Percentiles rank a stretch among this genome's conserved stretches.
These are phyloP conservation scores for Fusarium sp. DNA, from an alignment of 2,329 filamentous ascomycete genomes.

Conservation along the genomic window DNA sequence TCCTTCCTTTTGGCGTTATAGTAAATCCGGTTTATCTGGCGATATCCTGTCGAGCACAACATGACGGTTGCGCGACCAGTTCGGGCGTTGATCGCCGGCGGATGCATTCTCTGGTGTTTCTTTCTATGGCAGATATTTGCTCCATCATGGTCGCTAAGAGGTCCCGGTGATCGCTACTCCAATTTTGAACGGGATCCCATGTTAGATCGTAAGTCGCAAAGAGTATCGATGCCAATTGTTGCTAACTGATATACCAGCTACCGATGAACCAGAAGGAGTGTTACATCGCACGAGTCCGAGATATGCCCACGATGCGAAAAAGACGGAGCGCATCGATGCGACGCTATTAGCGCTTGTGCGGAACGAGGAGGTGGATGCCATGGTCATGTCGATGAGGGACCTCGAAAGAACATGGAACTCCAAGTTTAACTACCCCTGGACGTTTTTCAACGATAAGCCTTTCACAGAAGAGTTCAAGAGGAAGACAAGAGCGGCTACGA, in stretches of 20 bases:
- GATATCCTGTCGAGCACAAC: slow-evolving; percentile 19
- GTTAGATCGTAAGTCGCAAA: slow-evolving; percentile 75
- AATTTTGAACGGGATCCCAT: slow-evolving; percentile 84
- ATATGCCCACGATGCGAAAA: slow-evolving; percentile 79
- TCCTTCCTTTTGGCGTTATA: slow-evolving; percentile 19
- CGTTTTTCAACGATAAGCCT: slow-evolving; percentile 96
- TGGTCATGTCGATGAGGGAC: slow-evolving; percentile 89
- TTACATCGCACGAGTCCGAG: slow-evolving; percentile 78
- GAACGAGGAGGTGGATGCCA: slow-evolving; percentile 85
- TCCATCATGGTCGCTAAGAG: slow-evolving; percentile 59
- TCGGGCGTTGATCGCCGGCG: slow-evolving; percentile 78
- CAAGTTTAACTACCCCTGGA: slow-evolving; percentile 99
- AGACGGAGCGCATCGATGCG: slow-evolving; percentile 89
- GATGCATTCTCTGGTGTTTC: slow-evolving; percentile 79
- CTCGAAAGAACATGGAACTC: slow-evolving; percentile 95
- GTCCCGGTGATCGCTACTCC: slow-evolving; percentile 54
- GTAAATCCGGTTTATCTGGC: slow-evolving; percentile 2
- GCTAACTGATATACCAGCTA: slow-evolving; percentile 63
- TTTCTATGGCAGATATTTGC: slow-evolving; percentile 80
- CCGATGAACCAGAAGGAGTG: slow-evolving; percentile 81
- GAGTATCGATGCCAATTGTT: slow-evolving; percentile 9
- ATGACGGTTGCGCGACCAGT: slow-evolving; percentile 91
- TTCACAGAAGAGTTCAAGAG: slow-evolving; percentile 94
- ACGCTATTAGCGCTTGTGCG: slow-evolving; percentile 92
- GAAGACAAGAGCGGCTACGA: slow-evolving; percentile 82